phyloP scores from a whole-genome alignment of 2,329 filamentous ascomycete genomes.

The Fusarium fujikuroi region DNA sequence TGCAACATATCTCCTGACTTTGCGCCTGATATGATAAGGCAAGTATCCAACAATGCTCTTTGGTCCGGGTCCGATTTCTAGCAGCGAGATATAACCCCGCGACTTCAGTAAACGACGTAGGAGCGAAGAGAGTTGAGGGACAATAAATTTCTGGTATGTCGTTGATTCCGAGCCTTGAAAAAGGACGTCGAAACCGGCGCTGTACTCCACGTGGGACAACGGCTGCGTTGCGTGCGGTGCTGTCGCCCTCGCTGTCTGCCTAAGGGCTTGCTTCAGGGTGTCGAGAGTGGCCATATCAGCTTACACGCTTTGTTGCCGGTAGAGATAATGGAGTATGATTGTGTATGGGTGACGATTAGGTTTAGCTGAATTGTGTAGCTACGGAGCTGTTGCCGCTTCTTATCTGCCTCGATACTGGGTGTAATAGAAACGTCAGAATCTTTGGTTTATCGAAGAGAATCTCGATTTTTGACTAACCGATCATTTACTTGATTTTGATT shows the following conservation, averaged over 20 bases:
- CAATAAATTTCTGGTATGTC: not conserved
- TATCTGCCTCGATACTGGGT: not conserved
- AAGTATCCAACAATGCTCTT: slow-evolving; percentile 63
- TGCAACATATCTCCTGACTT: slow-evolving; percentile 62
- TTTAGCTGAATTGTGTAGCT: not conserved
- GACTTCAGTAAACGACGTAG: not conserved
- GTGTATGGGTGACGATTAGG: not conserved
- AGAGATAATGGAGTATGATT: not conserved
- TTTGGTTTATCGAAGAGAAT: not conserved
- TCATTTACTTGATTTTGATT: not conserved
- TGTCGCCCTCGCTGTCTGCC: not conserved
- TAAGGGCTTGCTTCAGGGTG: not conserved
- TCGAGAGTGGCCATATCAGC: not conserved
- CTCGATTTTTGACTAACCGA: not conserved
- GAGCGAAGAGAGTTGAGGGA: not conserved
- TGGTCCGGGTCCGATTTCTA: slow-evolving; percentile 70
- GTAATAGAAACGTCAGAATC: not conserved
- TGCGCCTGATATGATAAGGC: slow-evolving; percentile 54
- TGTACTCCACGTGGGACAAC: not conserved
- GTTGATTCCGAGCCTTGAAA: not conserved
- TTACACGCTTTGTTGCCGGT: rapidly evolving
- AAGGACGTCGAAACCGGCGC: not conserved
- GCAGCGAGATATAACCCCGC: slow-evolving; percentile 59
- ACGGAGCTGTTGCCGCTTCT: not conserved
- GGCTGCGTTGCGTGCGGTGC: not conserved